These are phyloP conservation scores for Gossypium bickii DNA, from an alignment of 345 rosid species.

Conservation along the genomic window DNA sequence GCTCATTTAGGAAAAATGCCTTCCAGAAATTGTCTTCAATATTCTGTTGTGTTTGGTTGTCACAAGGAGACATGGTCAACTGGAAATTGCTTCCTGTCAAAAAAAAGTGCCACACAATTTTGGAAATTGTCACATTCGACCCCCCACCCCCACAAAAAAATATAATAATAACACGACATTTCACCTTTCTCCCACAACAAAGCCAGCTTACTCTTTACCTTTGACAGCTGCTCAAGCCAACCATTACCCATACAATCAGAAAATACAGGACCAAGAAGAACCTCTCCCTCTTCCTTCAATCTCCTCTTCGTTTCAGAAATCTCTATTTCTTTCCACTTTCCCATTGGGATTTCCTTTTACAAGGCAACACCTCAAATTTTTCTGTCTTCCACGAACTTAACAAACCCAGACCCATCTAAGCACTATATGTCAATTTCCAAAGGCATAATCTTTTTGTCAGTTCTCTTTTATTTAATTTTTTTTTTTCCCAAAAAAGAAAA, in stretches of 20 bases:
- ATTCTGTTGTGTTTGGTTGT: neutral
- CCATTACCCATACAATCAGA: neutral
- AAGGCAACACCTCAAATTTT: neutral
- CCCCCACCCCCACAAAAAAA: no score
- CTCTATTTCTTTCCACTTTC: neutral
- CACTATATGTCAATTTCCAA: neutral
- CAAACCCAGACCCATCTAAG: neutral
- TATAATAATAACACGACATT: neutral
- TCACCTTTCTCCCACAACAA: neutral
- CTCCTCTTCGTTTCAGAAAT: neutral
- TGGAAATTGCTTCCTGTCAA: neutral
- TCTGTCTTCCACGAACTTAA: neutral
- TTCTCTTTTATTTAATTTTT: neutral
- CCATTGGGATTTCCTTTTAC: neutral
- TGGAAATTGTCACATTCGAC: neutral
- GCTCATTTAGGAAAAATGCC: neutral
- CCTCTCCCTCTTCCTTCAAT: neutral
- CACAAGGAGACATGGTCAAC: neutral
- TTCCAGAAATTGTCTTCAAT: neutral
- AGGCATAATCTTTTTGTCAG: neutral
- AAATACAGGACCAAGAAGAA: neutral
- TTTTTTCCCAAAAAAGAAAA: neutral
- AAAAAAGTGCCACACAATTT: neutral
- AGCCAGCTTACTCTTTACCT: neutral
- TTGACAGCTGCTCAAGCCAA: neutral